Evolutionary conservation across 768 basidiomycete genomes (phyloP), one percentile per base, ranked within the genome.

Genomic region (Pisolithus orientalis): DNA sequence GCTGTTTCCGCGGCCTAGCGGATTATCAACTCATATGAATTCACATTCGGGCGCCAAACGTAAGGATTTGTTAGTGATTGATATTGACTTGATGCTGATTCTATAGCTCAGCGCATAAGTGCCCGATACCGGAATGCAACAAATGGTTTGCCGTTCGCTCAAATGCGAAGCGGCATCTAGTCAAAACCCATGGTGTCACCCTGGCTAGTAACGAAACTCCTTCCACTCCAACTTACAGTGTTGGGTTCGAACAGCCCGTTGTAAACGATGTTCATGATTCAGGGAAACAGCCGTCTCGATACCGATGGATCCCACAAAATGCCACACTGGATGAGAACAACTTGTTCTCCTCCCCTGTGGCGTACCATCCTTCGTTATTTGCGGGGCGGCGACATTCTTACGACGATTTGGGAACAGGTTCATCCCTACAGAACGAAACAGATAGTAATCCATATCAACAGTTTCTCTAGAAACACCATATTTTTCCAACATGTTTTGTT

Each of bases 101-200:
- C 9, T n/a, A 16, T 13, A 11, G 17, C 42, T 52, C 29, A 63
- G 60, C 67, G 17, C 65, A 57, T 32, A 67, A 67, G 37, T 91
- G 88, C 61, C 75, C 69, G 0, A 80, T 83, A 46, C 71, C 77
- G 13, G 74, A 75, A 32, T 91, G 89, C 62, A 67, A 71, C 29
- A 84, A 85, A 62, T 76, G 74, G 4, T 91, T 90, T 60, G 81
- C 85, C 17, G 87, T 90, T 16, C 80, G 85, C 11, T 90, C 88
- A 7, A 91, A 91, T 59, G 87, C 87, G 14, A 87, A 83, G 65
- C 78, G 88, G 32, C 88, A 91, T 61, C 75, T 87, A 14, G 34
- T 34, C 37, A 83, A 85, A 43, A 89, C 85, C 1, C 88, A 91
- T 57, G 84, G 85, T 25, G 74, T 84, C 40, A 61, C 63, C 52